These are phyloP conservation scores for Alternaria novae-zelandiae DNA, from an alignment of 2,329 filamentous ascomycete genomes.

Conservation along the genomic window DNA sequence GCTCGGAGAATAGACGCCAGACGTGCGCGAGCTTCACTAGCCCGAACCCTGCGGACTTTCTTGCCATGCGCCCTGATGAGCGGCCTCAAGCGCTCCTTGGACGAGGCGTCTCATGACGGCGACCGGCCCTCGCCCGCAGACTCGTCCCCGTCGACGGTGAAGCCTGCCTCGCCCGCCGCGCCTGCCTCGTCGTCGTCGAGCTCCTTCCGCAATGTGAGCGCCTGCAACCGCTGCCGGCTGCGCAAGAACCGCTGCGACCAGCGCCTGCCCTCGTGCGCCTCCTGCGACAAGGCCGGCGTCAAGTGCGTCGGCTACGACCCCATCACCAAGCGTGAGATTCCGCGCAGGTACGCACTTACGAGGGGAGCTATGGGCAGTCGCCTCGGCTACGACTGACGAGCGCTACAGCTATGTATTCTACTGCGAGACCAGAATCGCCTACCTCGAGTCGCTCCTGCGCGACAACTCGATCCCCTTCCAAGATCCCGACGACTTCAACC, in stretches of 20 bases:
- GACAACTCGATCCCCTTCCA: conserved; percentile 75
- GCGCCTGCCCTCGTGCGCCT: conserved; percentile 85
- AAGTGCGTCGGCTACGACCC: conserved; percentile 95
- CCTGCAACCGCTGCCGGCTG: conserved; percentile 85
- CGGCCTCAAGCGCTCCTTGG: conserved; percentile 48
- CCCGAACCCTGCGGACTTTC: conserved; percentile 13
- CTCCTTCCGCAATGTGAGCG: conserved; percentile 70
- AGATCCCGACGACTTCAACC: conserved; percentile 68
- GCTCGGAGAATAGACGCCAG: conserved; percentile 2
- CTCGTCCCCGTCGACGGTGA: conserved; percentile 28
- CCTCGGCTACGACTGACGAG: conserved; percentile 14
- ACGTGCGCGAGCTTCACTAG: conserved; percentile 9
- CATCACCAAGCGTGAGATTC: conserved; percentile 94
- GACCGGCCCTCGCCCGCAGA: conserved; percentile 39
- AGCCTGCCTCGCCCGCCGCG: conserved; percentile 41
- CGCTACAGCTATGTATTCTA: conserved; percentile 84
- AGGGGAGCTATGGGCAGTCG: conserved; percentile 1
- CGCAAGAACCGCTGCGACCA: conserved; percentile 97
- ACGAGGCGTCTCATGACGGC: conserved; percentile 45
- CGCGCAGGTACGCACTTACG: conserved; percentile 61
- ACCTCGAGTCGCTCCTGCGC: conserved; percentile 78
- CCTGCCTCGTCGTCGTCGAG: conserved; percentile 39
- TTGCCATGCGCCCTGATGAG: conserved; percentile 50
- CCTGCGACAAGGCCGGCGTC: conserved; percentile 90
- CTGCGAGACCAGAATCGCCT: conserved; percentile 82